Percentiles rank a stretch among this genome's conserved stretches.
Evolutionary conservation across 345 rosid species (phyloP).

Genomic region (Raphanus sativus): DNA sequence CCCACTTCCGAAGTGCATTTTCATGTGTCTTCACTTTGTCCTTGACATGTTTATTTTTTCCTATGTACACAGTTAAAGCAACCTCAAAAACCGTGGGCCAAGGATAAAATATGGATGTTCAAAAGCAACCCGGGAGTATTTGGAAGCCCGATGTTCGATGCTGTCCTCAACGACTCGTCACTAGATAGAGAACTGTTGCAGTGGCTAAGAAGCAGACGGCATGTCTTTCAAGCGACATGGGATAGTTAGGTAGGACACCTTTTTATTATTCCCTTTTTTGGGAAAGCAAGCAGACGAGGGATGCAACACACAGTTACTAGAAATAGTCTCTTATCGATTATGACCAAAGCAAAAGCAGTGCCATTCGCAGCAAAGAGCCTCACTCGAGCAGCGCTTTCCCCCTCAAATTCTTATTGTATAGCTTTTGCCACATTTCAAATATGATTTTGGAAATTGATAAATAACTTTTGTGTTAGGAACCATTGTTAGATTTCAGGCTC

Average conservation of each 20-base stretch:
- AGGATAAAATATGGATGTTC: constrained; percentile 91
- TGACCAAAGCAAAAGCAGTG: constrained; percentile 9
- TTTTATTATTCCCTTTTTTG: constrained; percentile 12
- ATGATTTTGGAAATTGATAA: constrained; percentile 27
- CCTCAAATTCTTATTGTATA: constrained; percentile 33
- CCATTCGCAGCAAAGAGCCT: constrained; percentile 10
- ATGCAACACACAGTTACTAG: constrained; percentile 19
- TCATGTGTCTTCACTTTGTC: not conserved
- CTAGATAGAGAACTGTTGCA: constrained; percentile 80
- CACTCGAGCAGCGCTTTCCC: constrained; percentile 22
- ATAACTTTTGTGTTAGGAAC: constrained; percentile 25
- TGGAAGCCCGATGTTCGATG: constrained; percentile 96
- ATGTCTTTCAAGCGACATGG: constrained; percentile 71
- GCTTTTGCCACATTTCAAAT: constrained; percentile 32
- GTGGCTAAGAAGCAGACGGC: constrained; percentile 89
- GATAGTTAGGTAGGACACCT: constrained; percentile 44
- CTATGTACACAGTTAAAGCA: constrained; percentile 74
- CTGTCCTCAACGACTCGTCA: constrained; percentile 49
- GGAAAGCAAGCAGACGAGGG: constrained; percentile 9
- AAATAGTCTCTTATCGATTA: constrained; percentile 19
- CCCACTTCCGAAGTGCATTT: not conserved
- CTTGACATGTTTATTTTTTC: not conserved
- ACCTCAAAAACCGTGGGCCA: constrained; percentile 90
- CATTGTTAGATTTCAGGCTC: constrained; percentile 37
- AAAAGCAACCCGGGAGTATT: constrained; percentile 53